A percentile compares a stretch with the other conserved stretches of the same genome.
Conservation (phyloP, 2,329 filamentous ascomycete genomes). For the Chrysosporium keratinophilum region DNA sequence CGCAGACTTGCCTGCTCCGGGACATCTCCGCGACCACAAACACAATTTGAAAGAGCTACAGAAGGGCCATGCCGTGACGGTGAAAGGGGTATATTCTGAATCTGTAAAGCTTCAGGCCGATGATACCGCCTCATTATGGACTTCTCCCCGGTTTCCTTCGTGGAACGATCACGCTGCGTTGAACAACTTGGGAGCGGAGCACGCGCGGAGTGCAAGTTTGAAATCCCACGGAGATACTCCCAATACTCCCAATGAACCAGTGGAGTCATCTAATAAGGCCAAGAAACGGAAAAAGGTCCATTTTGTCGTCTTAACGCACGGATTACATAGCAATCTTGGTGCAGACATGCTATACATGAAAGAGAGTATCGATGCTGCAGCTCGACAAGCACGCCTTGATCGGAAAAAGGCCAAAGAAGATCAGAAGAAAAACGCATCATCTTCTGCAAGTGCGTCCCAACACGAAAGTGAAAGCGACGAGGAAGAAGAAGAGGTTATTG, state of each 20-base stretch:
- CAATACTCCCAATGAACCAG: background rate
- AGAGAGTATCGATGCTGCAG: conserved; percentile 84
- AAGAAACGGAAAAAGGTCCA: conserved; percentile 67
- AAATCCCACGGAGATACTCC: background rate
- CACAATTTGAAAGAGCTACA: conserved; percentile 43
- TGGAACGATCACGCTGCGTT: conserved; percentile 38
- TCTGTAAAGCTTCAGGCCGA: conserved; percentile 70
- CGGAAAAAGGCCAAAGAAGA: conserved; percentile 47
- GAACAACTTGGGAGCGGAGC: conserved; percentile 29
- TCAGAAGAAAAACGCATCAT: conserved; percentile 20
- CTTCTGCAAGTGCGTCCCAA: background rate
- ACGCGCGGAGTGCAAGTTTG: conserved; percentile 14
- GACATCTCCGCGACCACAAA: conserved; percentile 67
- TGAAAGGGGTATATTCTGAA: conserved; percentile 69
- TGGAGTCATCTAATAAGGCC: conserved; percentile 7
- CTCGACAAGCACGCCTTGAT: conserved; percentile 61
- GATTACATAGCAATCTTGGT: conserved; percentile 87
- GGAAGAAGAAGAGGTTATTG: conserved; percentile 62
- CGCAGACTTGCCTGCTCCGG: conserved; percentile 48
- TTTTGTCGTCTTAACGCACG: conserved; percentile 85
- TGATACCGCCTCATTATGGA: conserved; percentile 84
- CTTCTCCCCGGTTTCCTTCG: conserved; percentile 70
- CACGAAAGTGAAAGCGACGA: conserved; percentile 30
- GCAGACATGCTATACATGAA: conserved; percentile 96
- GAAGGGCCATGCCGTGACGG: conserved; percentile 35